These are phyloP conservation scores for Leishmania amazonensis DNA, from an alignment of 208 protist genomes.

Conservation along the genomic window DNA sequence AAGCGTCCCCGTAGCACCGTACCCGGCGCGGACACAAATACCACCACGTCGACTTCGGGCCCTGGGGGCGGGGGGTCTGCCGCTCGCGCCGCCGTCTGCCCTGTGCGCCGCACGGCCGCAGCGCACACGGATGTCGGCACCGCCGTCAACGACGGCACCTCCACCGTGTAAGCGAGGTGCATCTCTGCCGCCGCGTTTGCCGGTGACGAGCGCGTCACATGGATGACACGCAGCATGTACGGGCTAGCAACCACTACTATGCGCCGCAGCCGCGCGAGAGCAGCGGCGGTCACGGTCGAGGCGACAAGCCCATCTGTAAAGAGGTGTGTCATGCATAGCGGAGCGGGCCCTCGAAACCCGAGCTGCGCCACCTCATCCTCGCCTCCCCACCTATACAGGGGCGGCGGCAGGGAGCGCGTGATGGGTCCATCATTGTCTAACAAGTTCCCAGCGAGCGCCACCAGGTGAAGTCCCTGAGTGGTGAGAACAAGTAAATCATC, in stretches of 20 bases:
- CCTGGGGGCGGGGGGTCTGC: not conserved
- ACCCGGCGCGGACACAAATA: slow-evolving; percentile 18
- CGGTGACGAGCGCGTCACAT: slow-evolving; percentile 8
- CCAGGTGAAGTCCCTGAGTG: slow-evolving; percentile 41
- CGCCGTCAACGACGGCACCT: slow-evolving; percentile 40
- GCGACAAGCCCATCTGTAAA: slow-evolving; percentile 8
- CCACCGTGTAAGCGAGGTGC: slow-evolving; percentile 44
- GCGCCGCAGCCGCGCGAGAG: slow-evolving; percentile 7
- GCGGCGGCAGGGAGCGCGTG: slow-evolving; percentile 20
- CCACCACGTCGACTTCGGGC: slow-evolving; percentile 13
- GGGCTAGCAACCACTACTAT: slow-evolving; percentile 57
- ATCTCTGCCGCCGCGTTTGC: slow-evolving; percentile 5
- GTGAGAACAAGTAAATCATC: slow-evolving; percentile 71
- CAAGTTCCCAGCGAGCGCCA: slow-evolving; percentile 37
- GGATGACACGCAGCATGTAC: slow-evolving; percentile 51
- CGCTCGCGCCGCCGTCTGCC: not conserved
- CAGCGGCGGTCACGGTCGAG: not conserved
- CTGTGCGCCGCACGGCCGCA: slow-evolving; percentile 9
- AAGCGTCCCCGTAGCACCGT: slow-evolving; percentile 27
- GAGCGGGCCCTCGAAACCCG: slow-evolving; percentile 23
- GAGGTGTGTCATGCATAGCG: slow-evolving; percentile 15
- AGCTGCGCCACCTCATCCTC: slow-evolving; percentile 9
- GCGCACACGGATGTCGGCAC: slow-evolving; percentile 50
- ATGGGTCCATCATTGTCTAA: slow-evolving; percentile 45
- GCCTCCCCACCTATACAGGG: slow-evolving; percentile 30